Conservation (phyloP, 192 early-diverging fungal species). For the Tieghemiomyces parasiticus region DNA sequence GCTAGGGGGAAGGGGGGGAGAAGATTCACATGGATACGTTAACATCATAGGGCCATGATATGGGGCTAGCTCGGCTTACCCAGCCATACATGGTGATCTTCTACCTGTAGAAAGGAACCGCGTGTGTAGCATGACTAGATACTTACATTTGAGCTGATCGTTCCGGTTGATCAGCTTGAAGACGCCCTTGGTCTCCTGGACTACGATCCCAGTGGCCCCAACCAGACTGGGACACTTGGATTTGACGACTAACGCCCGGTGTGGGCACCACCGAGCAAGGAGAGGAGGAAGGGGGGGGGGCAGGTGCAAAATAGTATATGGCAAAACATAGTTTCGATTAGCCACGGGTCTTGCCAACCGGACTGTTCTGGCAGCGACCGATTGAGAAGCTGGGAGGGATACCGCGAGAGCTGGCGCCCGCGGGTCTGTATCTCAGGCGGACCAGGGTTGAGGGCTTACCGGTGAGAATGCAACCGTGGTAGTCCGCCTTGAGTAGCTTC, state of each 20-base stretch:
- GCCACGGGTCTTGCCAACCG: too few relatives aligned
- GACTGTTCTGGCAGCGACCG: background rate
- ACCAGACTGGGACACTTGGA: conserved; percentile 68
- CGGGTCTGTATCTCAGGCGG: background rate
- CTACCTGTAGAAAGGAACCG: background rate
- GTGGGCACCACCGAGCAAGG: too few relatives aligned
- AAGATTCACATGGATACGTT: background rate
- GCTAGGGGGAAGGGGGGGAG: conserved; percentile 18
- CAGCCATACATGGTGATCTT: background rate
- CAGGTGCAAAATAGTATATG: background rate
- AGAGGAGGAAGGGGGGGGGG: background rate
- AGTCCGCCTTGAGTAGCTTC: conserved; percentile 65
- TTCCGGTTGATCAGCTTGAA: conserved; percentile 59
- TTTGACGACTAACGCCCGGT: conserved; percentile 42
- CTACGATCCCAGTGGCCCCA: conserved; percentile 61
- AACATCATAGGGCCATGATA: background rate
- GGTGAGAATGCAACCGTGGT: conserved; percentile 66
- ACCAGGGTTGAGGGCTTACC: conserved; percentile 22
- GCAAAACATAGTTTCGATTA: background rate
- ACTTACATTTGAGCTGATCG: conserved; percentile 42
- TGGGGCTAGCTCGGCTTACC: background rate
- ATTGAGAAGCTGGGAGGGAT: background rate
- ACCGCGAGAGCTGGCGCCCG: background rate
- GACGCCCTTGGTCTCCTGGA: conserved; percentile 80
- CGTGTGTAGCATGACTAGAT: too few relatives aligned